Conservation (phyloP, 768 basidiomycete species). For the Suillus americanus region DNA sequence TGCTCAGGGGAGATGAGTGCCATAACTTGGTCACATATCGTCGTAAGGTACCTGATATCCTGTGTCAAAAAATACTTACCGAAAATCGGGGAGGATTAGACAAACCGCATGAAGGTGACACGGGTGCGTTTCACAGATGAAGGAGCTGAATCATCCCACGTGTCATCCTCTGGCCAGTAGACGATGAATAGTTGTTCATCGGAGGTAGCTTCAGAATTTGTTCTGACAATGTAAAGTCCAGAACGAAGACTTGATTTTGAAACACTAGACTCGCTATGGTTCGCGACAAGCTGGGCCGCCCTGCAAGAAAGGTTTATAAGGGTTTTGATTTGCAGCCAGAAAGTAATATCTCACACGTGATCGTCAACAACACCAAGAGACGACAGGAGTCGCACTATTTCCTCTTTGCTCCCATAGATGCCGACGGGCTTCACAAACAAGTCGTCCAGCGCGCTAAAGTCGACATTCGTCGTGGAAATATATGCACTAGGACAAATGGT, state of each 20-base stretch:
- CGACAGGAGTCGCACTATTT: constrained; percentile 47
- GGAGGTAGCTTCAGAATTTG: constrained; percentile 7
- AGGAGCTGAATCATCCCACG: constrained; percentile 52
- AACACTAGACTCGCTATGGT: not conserved
- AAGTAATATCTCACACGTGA: constrained; percentile 34
- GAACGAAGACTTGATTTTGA: constrained; percentile 37
- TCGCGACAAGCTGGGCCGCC: constrained; percentile 8
- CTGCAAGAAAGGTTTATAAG: constrained; percentile 8
- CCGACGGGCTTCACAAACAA: constrained; percentile 49
- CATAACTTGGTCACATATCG: constrained; percentile 55
- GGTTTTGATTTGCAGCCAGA: not conserved
- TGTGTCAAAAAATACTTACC: not conserved
- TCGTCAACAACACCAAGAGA: constrained; percentile 37
- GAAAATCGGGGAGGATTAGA: not conserved
- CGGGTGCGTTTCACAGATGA: constrained; percentile 50
- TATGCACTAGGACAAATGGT: constrained; percentile 51
- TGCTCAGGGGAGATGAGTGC: constrained; percentile 52
- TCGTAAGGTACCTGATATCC: constrained; percentile 51
- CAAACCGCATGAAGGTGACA: constrained; percentile 61
- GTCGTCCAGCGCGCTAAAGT: constrained; percentile 53
- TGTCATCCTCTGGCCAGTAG: constrained; percentile 62
- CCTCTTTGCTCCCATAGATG: constrained; percentile 54
- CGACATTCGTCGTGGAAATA: constrained; percentile 50
- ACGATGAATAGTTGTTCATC: constrained; percentile 42
- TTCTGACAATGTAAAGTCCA: constrained; percentile 44